Base-by-base conservation (phyloP, 2,329 filamentous ascomycete species). In the Epichloe hybrida region DNA sequence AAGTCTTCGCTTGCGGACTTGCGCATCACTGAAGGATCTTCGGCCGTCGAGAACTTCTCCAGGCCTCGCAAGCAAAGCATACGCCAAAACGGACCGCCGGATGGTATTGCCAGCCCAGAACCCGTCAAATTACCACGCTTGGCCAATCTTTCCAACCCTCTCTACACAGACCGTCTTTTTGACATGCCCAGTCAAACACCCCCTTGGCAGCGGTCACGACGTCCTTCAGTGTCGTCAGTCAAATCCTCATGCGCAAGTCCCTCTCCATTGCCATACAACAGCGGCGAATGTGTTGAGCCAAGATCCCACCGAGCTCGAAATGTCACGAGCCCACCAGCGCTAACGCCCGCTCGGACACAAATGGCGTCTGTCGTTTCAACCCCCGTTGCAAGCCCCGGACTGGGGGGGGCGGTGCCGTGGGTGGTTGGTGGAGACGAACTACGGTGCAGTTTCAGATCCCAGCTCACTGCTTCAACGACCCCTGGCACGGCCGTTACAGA, bases 401-500 rank as follows among this genome's bases (percentile, higher is more conserved):
- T 47, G 52, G 60, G 63, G 58, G 60, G 61, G 64, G 69, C 54
- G 34, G 66, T 71, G 35, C 74, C 72, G 38, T 77, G 76, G 66
- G 59, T 76, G 66, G 59, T 76, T 54, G 71, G 69, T 17, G 17
- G 17, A 50, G 75, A 78, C 51, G 75, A 78, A 61, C 65, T 72
- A 35, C 71, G 77, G 37, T 75, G 74, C 0, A 80, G 76, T 64
- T 76, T 73, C 58, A 73, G 76, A 50, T 79, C 77, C 13, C 76
- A 80, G 54, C 64, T 74, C 48, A 76, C 76, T 17, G 64, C 70
- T 37, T 79, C 76, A 3, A 76, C 76, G 5, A 69, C 70, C 27
- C 75, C 75, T 35, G 89, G 84, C 23, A 77, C 75, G 2, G 57
- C 66, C 5, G 80, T 83, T n/a, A 94, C 88, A 1, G 87, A 91